phyloP scores from a whole-genome alignment of 2,329 filamentous ascomycete genomes.

The Aspergillus neoniger region DNA sequence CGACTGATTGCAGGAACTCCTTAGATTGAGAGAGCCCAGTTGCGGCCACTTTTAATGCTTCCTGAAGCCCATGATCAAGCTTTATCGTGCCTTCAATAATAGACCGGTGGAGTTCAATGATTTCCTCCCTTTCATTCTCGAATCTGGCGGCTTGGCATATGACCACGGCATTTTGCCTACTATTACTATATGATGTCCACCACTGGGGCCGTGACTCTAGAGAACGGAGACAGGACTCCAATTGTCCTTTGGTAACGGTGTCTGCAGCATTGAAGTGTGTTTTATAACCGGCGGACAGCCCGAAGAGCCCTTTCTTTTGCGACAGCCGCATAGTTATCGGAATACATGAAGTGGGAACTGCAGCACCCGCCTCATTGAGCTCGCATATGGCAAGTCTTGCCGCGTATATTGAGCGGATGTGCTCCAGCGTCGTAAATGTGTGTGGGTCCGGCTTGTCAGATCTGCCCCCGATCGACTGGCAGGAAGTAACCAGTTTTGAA shows the following conservation, averaged over 20 bases:
- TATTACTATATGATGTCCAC: slow-evolving; percentile 68
- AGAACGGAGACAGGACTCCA: slow-evolving; percentile 56
- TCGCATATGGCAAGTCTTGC: slow-evolving; percentile 66
- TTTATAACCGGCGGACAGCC: slow-evolving; percentile 25
- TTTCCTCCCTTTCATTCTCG: slow-evolving; percentile 57
- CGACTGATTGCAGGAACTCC: slow-evolving; percentile 35
- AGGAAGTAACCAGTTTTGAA: slow-evolving; percentile 55
- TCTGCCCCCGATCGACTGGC: slow-evolving; percentile 50
- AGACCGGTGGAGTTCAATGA: slow-evolving; percentile 43
- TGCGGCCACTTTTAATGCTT: slow-evolving; percentile 35
- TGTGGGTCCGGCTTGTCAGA: slow-evolving; percentile 26
- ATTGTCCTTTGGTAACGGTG: slow-evolving; percentile 24
- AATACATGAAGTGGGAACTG: slow-evolving; percentile 55
- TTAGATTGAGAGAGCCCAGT: slow-evolving; percentile 33
- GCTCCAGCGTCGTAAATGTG: slow-evolving; percentile 41
- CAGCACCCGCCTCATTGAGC: slow-evolving; percentile 54
- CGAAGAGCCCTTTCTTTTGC: slow-evolving; percentile 31
- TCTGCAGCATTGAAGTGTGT: slow-evolving; percentile 20
- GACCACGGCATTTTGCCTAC: slow-evolving; percentile 60
- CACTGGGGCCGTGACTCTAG: slow-evolving; percentile 58
- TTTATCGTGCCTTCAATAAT: slow-evolving; percentile 40
- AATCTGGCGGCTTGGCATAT: slow-evolving; percentile 64
- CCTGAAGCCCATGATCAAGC: slow-evolving; percentile 37
- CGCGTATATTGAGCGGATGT: slow-evolving; percentile 60
- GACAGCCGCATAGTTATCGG: slow-evolving; percentile 48